phyloP scores from a whole-genome alignment of 345 rosid species.

The Populus nigra region DNA sequence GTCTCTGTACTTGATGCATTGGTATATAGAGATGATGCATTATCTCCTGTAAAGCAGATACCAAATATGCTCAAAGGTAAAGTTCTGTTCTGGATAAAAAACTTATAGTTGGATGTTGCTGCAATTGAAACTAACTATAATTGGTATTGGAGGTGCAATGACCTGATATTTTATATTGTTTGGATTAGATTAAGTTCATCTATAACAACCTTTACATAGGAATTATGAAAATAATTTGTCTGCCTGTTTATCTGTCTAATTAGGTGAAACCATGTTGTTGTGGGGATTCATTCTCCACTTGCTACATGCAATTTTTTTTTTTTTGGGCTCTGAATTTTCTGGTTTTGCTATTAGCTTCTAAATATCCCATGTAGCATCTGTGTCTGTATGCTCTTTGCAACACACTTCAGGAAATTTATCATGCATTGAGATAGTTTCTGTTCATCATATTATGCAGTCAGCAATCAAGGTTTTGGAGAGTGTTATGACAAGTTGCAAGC shows the following conservation, averaged over 20 bases:
- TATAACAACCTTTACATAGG: neutral
- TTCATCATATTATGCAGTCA: neutral
- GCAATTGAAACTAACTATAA: neutral
- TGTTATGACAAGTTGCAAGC: neutral
- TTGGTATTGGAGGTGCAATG: neutral
- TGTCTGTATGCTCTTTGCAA: neutral
- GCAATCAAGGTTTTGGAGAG: neutral
- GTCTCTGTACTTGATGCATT: slow-evolving; percentile 75
- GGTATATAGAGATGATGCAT: slow-evolving; percentile 51
- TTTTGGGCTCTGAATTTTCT: neutral
- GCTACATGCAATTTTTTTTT: neutral
- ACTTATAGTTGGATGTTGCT: neutral
- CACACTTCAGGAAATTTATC: neutral
- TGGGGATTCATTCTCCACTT: neutral
- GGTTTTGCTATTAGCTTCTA: neutral
- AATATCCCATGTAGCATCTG: neutral
- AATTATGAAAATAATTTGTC: neutral
- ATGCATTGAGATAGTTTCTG: neutral
- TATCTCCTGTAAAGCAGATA: slow-evolving; percentile 59
- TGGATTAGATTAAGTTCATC: neutral
- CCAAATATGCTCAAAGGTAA: slow-evolving; percentile 43
- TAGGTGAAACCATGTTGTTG: neutral
- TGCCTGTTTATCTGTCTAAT: neutral
- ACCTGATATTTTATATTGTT: neutral
- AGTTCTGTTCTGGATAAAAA: neutral